Conservation (phyloP, 1,284 basidiomycete species). For the Acaromyces ingoldii region DNA sequence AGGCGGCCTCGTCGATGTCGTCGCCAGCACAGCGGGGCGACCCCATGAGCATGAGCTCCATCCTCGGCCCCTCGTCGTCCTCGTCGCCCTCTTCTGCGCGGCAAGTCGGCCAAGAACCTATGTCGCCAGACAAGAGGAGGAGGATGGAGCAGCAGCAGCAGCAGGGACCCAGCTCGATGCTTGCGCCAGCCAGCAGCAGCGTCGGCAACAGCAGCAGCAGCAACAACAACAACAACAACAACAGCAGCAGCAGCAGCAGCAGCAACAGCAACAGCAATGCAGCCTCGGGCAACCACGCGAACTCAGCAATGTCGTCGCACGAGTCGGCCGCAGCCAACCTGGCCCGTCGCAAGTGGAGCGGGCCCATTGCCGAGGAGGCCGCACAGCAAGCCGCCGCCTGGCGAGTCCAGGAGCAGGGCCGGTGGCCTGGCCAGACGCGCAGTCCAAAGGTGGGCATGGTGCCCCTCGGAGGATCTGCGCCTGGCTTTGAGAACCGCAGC, state of each 20-base stretch:
- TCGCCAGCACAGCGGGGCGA: constrained; percentile 18
- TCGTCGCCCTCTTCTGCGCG: constrained; percentile 16
- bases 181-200: not conserved
- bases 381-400: constrained; percentile 15
- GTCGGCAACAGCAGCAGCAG: constrained; percentile 8
- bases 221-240: constrained; percentile 16
- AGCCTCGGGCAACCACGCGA: constrained; percentile 7
- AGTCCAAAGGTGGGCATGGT: not conserved
- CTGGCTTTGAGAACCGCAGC: not conserved
- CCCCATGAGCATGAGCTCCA: constrained; percentile 38
- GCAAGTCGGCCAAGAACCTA: not conserved
- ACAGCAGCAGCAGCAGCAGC: constrained; percentile 11
- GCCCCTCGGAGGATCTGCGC: not conserved
- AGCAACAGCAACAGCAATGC: constrained; percentile 13
- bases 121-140: constrained; percentile 14
- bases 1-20: too few relatives aligned
- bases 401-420: constrained; percentile 9
- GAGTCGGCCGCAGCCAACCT: constrained; percentile 20
- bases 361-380: constrained; percentile 25
- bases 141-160: constrained; percentile 14
- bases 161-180: not conserved
- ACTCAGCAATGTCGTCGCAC: not conserved
- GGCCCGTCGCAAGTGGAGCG: constrained; percentile 36
- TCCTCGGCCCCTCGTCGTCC: constrained; percentile 24
- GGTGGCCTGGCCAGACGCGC: not conserved